Conservation (phyloP, 768 basidiomycete species). For the Naganishia randhawae region DNA sequence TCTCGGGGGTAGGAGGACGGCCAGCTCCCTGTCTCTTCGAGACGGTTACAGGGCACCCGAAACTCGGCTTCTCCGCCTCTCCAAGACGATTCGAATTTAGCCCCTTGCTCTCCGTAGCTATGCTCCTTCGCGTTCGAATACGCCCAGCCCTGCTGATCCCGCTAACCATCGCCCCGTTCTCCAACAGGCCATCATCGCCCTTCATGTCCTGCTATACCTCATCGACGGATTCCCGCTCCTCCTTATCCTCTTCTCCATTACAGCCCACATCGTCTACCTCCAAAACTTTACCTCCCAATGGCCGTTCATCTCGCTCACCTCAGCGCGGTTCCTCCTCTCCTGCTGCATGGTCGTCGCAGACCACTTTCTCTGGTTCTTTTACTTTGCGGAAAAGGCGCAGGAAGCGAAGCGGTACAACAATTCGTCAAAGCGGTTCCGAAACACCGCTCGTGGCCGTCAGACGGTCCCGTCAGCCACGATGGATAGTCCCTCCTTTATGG, state of each 20-base stretch:
- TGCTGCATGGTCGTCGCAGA: constrained; percentile 79
- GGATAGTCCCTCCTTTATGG: constrained; percentile 49
- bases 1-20: too few relatives aligned
- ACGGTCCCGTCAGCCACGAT: background rate
- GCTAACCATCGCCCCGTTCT: too few relatives aligned
- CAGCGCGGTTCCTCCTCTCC: constrained; percentile 75
- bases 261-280: constrained; percentile 82
- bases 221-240: constrained; percentile 74
- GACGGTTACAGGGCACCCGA: too few relatives aligned
- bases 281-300: constrained; percentile 85
- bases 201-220: constrained; percentile 74
- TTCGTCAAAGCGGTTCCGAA: background rate
- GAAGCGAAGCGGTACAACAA: constrained; percentile 36
- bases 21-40: too few relatives aligned
- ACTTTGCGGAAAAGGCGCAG: constrained; percentile 63
- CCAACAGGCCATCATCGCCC: constrained; percentile 65
- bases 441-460: background rate
- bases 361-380: constrained; percentile 95
- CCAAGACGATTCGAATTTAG: background rate
- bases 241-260: constrained; percentile 71
- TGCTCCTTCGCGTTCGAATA: too few relatives aligned
- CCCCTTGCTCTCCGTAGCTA: too few relatives aligned
- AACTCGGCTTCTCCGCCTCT: background rate
- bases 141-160: too few relatives aligned
- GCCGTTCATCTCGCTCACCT: constrained; percentile 90